phyloP scores from a whole-genome alignment of 257 asterid species.

The Verbena officinalis region DNA sequence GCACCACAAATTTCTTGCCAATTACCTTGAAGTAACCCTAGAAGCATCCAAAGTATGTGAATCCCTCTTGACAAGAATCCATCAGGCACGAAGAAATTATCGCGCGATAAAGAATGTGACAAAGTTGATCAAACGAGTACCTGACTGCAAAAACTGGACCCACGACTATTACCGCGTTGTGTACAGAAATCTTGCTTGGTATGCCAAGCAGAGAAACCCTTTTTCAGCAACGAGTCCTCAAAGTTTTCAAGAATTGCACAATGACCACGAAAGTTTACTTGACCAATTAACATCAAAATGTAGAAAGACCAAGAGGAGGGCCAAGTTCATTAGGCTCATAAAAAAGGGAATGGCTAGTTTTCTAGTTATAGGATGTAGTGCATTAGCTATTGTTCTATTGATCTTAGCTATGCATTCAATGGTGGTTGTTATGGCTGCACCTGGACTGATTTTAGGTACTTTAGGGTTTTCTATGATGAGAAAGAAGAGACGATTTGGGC shows the following conservation, averaged over 20 bases:
- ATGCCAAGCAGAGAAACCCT: constrained; percentile 47
- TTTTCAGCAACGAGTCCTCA: constrained; percentile 34
- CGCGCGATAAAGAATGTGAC: constrained; percentile 33
- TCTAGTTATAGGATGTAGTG: constrained; percentile 38
- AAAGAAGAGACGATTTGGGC: constrained; percentile 13
- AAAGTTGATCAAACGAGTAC: constrained; percentile 30
- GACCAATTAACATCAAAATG: constrained; percentile 42
- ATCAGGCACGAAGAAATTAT: constrained; percentile 39
- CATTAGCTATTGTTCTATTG: constrained; percentile 32
- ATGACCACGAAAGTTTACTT: constrained; percentile 37
- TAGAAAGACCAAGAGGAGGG: constrained; percentile 43
- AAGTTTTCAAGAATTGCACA: constrained; percentile 43
- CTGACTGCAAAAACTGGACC: constrained; percentile 17
- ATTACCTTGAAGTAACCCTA: constrained; percentile 46
- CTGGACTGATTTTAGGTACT: constrained; percentile 29
- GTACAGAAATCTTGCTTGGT: constrained; percentile 42
- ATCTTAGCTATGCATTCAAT: constrained; percentile 44
- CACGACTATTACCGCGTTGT: constrained; percentile 27
- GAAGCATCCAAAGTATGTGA: constrained; percentile 61
- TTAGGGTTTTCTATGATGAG: constrained; percentile 26
- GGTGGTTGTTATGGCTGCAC: constrained; percentile 39
- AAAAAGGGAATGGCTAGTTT: constrained; percentile 36
- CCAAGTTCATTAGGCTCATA: constrained; percentile 25
- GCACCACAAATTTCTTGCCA: constrained; percentile 42
- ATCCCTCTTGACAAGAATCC: constrained; percentile 45